Percentiles rank a stretch among this genome's conserved stretches.
These are phyloP conservation scores for Rhipidocladum racemiflorum DNA, from an alignment of 176 grass and related monocot species.

Conservation along the genomic window DNA sequence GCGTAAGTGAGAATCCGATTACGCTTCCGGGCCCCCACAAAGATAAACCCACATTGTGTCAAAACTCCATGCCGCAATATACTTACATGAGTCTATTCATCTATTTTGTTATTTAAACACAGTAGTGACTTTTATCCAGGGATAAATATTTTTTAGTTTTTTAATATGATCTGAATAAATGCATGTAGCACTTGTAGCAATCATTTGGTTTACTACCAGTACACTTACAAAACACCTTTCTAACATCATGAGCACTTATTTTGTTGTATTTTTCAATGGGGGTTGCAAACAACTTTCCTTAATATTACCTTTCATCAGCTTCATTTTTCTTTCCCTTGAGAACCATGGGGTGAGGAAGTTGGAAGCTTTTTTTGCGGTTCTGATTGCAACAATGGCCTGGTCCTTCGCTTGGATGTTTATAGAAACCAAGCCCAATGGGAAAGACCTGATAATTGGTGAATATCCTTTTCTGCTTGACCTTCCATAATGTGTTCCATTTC, in stretches of 20 bases:
- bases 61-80: no score
- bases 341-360: slow-evolving; percentile 94
- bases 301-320: slow-evolving; percentile 55
- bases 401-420: slow-evolving; percentile 85
- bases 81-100: no score
- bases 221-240: neutral
- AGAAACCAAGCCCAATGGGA: slow-evolving; percentile 70
- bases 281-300: neutral
- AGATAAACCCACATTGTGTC: no score
- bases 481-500: neutral
- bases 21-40: no score
- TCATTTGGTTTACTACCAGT: neutral
- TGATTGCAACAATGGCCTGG: slow-evolving; percentile 82
- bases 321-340: slow-evolving; percentile 86
- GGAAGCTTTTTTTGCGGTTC: slow-evolving; percentile 77
- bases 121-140: no score
- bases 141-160: no score
- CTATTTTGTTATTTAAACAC: no score
- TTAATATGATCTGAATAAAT: no score
- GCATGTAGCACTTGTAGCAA: neutral
- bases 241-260: neutral
- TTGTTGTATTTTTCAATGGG: neutral
- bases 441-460: slow-evolving; percentile 63
- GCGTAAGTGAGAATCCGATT: no score
- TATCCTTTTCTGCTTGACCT: neutral